phyloP scores from a whole-genome alignment of 202 grass and related monocot species.

The Zizania palustris region DNA sequence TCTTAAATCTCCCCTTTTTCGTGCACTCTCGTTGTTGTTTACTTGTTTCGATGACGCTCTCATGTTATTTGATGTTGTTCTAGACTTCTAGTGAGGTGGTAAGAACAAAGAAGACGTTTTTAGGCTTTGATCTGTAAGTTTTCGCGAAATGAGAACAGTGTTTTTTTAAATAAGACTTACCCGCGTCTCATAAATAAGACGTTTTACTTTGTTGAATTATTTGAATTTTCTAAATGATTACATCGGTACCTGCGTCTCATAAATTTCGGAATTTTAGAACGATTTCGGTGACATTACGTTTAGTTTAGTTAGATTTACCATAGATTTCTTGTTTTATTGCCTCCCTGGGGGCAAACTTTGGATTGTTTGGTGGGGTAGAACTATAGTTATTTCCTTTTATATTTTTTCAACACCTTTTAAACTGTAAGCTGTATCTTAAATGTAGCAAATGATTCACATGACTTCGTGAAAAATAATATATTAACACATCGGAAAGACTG shows the following conservation, averaged over 20 bases:
- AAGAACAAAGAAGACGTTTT: neutral
- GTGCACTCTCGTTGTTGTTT: neutral
- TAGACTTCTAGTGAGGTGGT: no score
- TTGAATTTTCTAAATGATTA: neutral
- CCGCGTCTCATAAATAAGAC: no score
- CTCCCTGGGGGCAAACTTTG: neutral
- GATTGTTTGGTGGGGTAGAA: neutral
- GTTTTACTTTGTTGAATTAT: neutral
- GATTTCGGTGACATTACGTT: no score
- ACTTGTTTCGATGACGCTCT: neutral
- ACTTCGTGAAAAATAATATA: neutral
- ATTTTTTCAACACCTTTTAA: conserved; percentile 1
- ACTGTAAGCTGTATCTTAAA: conserved; percentile 2
- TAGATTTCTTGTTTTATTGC: conserved; percentile 2
- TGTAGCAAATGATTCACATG: neutral
- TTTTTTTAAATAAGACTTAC: neutral
- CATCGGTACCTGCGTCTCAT: neutral
- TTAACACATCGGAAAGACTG: neutral
- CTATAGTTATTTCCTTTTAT: neutral
- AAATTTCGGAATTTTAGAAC: neutral
- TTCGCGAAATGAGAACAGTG: conserved; percentile 6
- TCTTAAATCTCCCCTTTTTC: conserved; percentile 14
- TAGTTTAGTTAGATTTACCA: neutral
- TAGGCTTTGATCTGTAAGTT: conserved; percentile 10
- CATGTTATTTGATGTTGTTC: neutral